Evolutionary conservation across 139 green algal genomes (phyloP).

Genomic region (Cymbomonas tetramitiformis): DNA sequence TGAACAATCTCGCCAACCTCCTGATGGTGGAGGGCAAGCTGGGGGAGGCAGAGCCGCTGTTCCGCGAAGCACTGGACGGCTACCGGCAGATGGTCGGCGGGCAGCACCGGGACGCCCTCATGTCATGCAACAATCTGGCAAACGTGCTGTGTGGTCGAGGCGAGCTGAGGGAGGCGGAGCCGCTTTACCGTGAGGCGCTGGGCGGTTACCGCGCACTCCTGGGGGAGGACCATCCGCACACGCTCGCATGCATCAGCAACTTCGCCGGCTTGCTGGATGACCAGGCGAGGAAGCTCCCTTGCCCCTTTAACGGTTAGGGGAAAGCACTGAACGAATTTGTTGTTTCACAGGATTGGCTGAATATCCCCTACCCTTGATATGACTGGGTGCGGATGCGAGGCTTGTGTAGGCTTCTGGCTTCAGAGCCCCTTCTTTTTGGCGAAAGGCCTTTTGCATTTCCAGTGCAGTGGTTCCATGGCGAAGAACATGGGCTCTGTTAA

Average conservation of each 20-base stretch:
- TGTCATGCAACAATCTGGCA: conserved; percentile 17
- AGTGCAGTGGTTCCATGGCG: no score
- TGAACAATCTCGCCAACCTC: conserved; percentile 17
- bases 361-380: no score
- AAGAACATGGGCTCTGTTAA: no score
- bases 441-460: no score
- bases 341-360: no score
- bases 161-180: background rate
- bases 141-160: background rate
- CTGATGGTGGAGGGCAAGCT: background rate
- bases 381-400: no score
- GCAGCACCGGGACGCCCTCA: conserved; percentile 16
- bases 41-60: conserved; percentile 1
- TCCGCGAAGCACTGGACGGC: background rate
- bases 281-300: no score
- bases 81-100: conserved; percentile 1
- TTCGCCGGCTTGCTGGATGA: conserved; percentile 7
- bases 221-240: background rate
- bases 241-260: conserved; percentile 4
- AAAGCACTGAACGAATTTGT: no score
- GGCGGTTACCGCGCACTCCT: background rate
- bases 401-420: no score
- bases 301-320: no score
- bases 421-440: no score
- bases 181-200: conserved; percentile 9